phyloP scores from a whole-genome alignment of 1,139 yeast species.

The Magnusiomyces suaveolens region DNA sequence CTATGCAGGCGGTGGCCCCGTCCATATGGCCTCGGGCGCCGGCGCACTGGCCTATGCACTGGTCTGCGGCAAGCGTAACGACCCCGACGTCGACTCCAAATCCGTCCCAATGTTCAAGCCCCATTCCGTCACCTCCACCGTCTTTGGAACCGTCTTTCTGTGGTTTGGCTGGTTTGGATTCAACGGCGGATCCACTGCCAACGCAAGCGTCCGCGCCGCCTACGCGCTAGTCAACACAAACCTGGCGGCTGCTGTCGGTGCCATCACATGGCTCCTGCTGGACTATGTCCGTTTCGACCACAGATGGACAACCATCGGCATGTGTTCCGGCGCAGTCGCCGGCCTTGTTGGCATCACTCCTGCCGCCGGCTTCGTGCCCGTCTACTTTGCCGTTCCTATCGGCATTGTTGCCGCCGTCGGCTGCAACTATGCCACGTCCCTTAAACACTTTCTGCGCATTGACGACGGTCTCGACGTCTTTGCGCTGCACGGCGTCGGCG shows the following conservation, averaged over 20 bases:
- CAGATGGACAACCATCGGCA: slow-evolving; percentile 90
- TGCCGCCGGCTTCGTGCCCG: slow-evolving; percentile 92
- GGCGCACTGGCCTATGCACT: slow-evolving; percentile 92
- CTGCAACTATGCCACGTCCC: slow-evolving; percentile 77
- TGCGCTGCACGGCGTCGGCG: slow-evolving; percentile 92
- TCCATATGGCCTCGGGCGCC: slow-evolving; percentile 88
- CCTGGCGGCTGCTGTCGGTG: slow-evolving; percentile 86
- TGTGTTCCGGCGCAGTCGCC: slow-evolving; percentile 88
- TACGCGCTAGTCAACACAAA: slow-evolving; percentile 89
- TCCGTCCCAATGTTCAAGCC: slow-evolving; percentile 84
- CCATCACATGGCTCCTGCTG: slow-evolving; percentile 84
- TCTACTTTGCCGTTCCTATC: slow-evolving; percentile 75
- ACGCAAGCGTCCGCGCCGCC: slow-evolving; percentile 83
- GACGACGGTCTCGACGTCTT: slow-evolving; percentile 96
- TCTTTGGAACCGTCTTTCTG: slow-evolving; percentile 85
- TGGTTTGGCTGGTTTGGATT: slow-evolving; percentile 99
- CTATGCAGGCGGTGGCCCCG: slow-evolving; percentile 98
- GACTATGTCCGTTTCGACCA: slow-evolving; percentile 84
- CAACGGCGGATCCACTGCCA: slow-evolving; percentile 96
- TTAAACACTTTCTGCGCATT: slow-evolving; percentile 60
- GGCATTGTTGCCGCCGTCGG: slow-evolving; percentile 72
- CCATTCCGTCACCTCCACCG: slow-evolving; percentile 79
- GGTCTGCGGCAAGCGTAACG: slow-evolving; percentile 83
- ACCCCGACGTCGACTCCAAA: slow-evolving; percentile 41
- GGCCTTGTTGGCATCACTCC: slow-evolving; percentile 96